Base-by-base conservation (phyloP, 768 basidiomycete species). In the Suillus hirtellus region DNA sequence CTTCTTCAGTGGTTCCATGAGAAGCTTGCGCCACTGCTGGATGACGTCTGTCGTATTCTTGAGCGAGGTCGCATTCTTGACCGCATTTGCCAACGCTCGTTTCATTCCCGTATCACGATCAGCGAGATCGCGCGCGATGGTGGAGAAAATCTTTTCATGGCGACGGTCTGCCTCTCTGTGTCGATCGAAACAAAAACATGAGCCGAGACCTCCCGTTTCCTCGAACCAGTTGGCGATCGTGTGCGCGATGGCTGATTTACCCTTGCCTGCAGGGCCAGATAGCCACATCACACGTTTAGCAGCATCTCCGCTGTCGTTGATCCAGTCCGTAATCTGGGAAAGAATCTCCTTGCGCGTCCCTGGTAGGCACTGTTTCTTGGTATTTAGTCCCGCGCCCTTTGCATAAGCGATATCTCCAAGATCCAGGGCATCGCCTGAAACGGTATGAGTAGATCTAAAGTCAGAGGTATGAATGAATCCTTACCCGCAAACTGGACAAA, bases 181-280 rank as follows among this genome's bases (percentile, higher is more conserved):
- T 14, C 42, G 65, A 47, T 63, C 58, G 44, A 71, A 66, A 40
- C 69, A 72, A 21, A 71, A 61, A 7, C 60, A 61, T 21, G 70
- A 65, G 38, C 70, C 71, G 2, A 72, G 64, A 11, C 62, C 59
- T 15, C 62, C 60, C n/a, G 63, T 21, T 9, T 64, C 44, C 11
- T 65, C 15, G 27, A 66, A 66, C 35, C 42, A 55, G 7, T 58
- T 3, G 21, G 69, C 65, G 19, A 66, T 64, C 0, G 70, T 64
- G 46, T 69, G 62, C 10, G 69, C 66, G 24, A 76, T 61, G 1
- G 74, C 67, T 6, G 76, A 74, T 56, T 76, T 76, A 4, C 75
- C 75, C 1, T 68, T 76, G 31, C 71, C 72, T 15, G 63, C 46
- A 19, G 43, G 56, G 1, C 69, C 69, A 6, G 56, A 21, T 19